phyloP scores from a whole-genome alignment of 345 rosid genomes.

The Eucalyptus globulus region DNA sequence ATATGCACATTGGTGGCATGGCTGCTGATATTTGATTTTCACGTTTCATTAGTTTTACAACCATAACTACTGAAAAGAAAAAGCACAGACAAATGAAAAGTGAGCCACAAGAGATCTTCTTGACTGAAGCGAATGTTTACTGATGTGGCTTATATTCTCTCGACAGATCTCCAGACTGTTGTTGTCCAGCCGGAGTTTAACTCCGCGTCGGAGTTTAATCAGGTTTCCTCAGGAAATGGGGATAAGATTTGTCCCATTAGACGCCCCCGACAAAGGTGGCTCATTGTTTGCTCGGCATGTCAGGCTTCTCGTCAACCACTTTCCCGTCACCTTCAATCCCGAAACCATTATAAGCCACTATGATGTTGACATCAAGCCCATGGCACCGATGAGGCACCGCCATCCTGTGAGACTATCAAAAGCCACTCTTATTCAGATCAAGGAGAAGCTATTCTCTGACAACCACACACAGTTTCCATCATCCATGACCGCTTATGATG shows the following conservation, averaged over 20 bases:
- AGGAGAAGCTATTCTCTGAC: constrained; percentile 42
- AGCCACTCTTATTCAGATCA: constrained; percentile 22
- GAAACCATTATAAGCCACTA: constrained; percentile 46
- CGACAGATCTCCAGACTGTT: neutral
- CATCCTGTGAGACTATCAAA: constrained; percentile 30
- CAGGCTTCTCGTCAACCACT: constrained; percentile 54
- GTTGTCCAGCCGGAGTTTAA: neutral
- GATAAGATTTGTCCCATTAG: constrained; percentile 13
- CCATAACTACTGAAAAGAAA: neutral
- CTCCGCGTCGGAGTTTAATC: neutral
- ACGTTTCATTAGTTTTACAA: neutral
- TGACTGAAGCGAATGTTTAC: neutral
- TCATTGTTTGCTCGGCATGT: constrained; percentile 7
- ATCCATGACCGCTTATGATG: constrained; percentile 67
- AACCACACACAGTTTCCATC: constrained; percentile 29
- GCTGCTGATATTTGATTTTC: neutral
- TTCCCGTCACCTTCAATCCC: constrained; percentile 37
- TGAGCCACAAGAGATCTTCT: neutral
- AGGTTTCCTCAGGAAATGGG: neutral
- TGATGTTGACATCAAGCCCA: constrained; percentile 48
- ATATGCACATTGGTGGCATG: neutral
- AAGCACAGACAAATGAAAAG: neutral
- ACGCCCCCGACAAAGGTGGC: constrained; percentile 79
- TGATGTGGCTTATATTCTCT: neutral
- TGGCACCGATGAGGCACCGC: constrained; percentile 1